Evolutionary conservation across 2,329 filamentous ascomycete genomes (phyloP).

Genomic region (Magnaporthiopsis poae): DNA sequence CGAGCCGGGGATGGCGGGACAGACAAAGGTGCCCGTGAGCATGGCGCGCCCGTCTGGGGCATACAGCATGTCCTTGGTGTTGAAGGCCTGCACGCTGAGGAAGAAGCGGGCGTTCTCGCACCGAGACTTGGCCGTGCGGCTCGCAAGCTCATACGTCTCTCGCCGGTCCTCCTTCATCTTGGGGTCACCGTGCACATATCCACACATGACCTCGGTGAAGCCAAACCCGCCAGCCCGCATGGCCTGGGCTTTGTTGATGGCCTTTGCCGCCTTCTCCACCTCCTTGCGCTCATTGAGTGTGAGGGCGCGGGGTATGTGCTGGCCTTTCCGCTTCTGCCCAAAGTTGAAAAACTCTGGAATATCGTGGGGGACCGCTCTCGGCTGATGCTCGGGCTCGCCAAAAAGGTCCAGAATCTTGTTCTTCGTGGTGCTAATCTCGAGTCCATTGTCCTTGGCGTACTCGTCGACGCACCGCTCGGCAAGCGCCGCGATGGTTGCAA

Average conservation of each 20-base stretch:
- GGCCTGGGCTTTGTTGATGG: conserved; percentile 32
- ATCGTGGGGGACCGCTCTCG: conserved; percentile 1
- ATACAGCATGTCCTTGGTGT: conserved; percentile 37
- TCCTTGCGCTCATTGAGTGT: conserved; percentile 26
- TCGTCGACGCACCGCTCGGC: conserved; percentile 53
- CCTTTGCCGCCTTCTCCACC: conserved; percentile 26
- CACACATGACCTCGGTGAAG: conserved; percentile 57
- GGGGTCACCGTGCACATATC: conserved; percentile 42
- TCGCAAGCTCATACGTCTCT: conserved; percentile 44
- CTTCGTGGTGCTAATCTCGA: conserved; percentile 35
- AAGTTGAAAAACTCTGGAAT: conserved; percentile 9
- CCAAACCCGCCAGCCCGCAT: conserved; percentile 41
- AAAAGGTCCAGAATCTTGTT: conserved; percentile 46
- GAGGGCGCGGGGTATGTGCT: conserved; percentile 11
- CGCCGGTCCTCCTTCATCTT: conserved; percentile 33
- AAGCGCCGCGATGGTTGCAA: conserved; percentile 60
- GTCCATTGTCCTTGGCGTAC: conserved; percentile 30
- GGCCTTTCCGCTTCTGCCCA: conserved; percentile 12
- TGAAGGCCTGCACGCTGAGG: conserved; percentile 46
- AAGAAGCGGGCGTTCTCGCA: conserved; percentile 50
- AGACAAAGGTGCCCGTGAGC: conserved; percentile 51
- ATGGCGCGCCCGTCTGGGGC: conserved; percentile 40
- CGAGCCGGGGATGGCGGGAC: conserved; percentile 42
- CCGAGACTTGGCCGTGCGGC: conserved; percentile 40
- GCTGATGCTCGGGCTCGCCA: conserved; percentile 34